A percentile compares a stretch with the other conserved stretches of the same genome.
These are phyloP conservation scores for Erysimum cheiri DNA, from an alignment of 441 rosid genomes.

Conservation along the genomic window DNA sequence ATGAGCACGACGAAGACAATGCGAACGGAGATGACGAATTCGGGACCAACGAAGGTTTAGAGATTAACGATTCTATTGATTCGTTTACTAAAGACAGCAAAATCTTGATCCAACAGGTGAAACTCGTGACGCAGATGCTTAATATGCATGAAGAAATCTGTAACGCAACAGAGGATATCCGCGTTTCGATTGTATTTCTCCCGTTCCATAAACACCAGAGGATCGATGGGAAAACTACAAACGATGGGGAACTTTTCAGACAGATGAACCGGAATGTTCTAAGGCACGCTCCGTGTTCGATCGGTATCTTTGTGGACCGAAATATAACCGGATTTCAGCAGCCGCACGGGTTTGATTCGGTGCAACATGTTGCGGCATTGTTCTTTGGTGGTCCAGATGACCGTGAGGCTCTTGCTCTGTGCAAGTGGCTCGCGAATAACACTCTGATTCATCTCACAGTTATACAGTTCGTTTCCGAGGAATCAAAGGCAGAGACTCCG, in stretches of 20 bases:
- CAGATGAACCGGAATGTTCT: conserved; percentile 73
- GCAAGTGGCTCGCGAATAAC: conserved; percentile 58
- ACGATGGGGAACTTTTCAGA: conserved; percentile 62
- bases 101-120: conserved; percentile 56
- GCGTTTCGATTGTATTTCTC: conserved; percentile 67
- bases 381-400: conserved; percentile 93
- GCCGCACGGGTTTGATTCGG: conserved; percentile 52
- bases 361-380: conserved; percentile 66
- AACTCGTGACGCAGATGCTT: conserved; percentile 60
- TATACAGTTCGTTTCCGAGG: conserved; percentile 53
- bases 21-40: conserved; percentile 69
- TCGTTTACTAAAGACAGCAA: conserved; percentile 57
- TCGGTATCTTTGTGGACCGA: conserved; percentile 73
- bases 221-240: conserved; percentile 71
- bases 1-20: conserved; percentile 63
- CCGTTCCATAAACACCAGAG: conserved; percentile 94
- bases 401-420: conserved; percentile 80
- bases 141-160: conserved; percentile 76
- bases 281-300: conserved; percentile 77
- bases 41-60: conserved; percentile 76
- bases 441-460: conserved; percentile 60
- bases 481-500: conserved; percentile 23
- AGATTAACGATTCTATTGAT: conserved; percentile 76
- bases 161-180: conserved; percentile 66
- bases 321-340: conserved; percentile 75